Percentiles rank a stretch among this genome's conserved stretches.
These are phyloP conservation scores for Aspergillus amoenus DNA, from an alignment of 2,329 filamentous ascomycete genomes.

Conservation along the genomic window DNA sequence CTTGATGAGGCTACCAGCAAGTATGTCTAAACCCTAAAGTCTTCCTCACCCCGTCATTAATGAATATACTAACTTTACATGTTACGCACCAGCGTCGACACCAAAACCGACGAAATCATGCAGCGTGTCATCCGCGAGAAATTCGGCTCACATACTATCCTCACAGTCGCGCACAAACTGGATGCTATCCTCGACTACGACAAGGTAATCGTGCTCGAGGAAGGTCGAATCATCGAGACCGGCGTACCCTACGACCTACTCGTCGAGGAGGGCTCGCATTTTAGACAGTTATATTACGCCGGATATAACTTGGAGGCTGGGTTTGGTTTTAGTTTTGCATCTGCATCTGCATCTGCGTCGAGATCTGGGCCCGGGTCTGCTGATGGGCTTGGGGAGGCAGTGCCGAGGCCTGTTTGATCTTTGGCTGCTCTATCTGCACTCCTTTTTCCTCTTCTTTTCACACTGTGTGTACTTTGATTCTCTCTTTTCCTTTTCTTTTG, in stretches of 20 bases:
- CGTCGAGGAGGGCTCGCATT: constrained; percentile 33
- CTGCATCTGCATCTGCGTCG: no score
- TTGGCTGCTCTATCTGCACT: no score
- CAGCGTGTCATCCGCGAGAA: constrained; percentile 56
- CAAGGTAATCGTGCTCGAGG: constrained; percentile 38
- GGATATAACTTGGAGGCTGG: constrained; percentile 23
- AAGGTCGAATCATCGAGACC: constrained; percentile 35
- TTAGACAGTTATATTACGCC: constrained; percentile 34
- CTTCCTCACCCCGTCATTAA: not conserved
- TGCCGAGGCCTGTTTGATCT: no score
- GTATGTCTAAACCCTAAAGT: not conserved
- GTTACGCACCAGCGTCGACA: constrained; percentile 50
- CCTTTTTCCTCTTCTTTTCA: not conserved
- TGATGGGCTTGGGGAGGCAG: no score
- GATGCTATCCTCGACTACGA: constrained; percentile 46
- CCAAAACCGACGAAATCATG: constrained; percentile 57
- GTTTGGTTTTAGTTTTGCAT: not conserved
- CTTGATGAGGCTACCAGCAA: constrained; percentile 41
- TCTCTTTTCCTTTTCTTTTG: not conserved
- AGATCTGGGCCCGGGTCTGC: no score
- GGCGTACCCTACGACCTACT: constrained; percentile 40
- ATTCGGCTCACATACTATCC: constrained; percentile 59
- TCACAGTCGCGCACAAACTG: constrained; percentile 58
- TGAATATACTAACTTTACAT: constrained; percentile 17
- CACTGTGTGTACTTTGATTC: not conserved